A percentile compares a stretch with the other conserved stretches of the same genome.
These are phyloP conservation scores for Coccomyxa sp. DNA, from an alignment of 139 green algal species.

Conservation along the genomic window DNA sequence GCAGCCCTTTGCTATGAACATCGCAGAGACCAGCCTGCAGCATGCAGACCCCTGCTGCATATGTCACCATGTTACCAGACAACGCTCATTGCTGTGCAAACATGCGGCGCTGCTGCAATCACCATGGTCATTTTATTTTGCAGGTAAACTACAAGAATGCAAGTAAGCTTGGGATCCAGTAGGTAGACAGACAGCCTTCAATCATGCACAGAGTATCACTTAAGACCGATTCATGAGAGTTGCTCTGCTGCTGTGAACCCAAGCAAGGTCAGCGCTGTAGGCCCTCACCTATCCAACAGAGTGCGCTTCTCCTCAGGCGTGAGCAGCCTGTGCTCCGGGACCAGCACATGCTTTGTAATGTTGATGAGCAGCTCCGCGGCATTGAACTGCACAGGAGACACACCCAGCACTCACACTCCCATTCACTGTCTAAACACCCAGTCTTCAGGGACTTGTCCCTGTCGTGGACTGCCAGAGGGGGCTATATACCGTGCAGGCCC, in stretches of 20 bases:
- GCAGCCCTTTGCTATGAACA: background rate
- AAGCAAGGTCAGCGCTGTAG: no score
- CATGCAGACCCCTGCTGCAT: background rate
- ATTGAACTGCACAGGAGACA: constrained; percentile 51
- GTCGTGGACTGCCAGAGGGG: no score
- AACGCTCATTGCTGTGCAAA: background rate
- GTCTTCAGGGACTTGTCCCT: no score
- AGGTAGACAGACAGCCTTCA: no score
- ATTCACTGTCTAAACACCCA: background rate
- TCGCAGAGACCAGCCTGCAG: background rate
- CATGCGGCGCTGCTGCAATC: background rate
- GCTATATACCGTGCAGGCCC: no score
- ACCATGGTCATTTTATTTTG: no score
- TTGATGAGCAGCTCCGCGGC: constrained; percentile 95
- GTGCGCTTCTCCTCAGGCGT: constrained; percentile 81
- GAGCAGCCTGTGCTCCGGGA: constrained; percentile 87
- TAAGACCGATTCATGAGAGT: no score
- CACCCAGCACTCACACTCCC: no score
- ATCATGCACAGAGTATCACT: no score
- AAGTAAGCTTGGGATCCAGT: no score
- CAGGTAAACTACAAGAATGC: no score
- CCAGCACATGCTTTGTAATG: constrained; percentile 93
- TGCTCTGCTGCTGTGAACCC: no score
- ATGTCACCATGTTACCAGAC: background rate
- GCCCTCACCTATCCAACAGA: constrained; percentile 74